These are phyloP conservation scores for Salvia hispanica DNA, from an alignment of 257 asterid genomes.

Conservation along the genomic window DNA sequence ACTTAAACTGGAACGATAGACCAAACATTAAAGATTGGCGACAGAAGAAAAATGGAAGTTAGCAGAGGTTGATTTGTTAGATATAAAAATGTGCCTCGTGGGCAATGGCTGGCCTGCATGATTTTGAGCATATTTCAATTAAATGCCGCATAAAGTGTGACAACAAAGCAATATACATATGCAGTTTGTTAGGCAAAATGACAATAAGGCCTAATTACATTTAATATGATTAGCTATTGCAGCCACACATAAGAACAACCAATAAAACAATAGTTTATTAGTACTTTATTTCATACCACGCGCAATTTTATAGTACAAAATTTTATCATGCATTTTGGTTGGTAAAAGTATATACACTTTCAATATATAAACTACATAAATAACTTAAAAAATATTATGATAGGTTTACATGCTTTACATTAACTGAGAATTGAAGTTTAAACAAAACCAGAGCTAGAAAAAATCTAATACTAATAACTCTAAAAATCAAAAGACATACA, in stretches of 20 bases:
- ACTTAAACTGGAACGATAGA: not conserved
- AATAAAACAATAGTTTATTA: too few species aligned
- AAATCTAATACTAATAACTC: too few species aligned
- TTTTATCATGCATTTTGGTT: too few species aligned
- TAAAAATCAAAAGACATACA: too few species aligned
- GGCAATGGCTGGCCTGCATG: slow-evolving; percentile 14
- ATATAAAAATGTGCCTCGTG: slow-evolving; percentile 9
- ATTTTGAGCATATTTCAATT: slow-evolving; percentile 23
- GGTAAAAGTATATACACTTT: too few species aligned
- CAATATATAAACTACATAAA: too few species aligned
- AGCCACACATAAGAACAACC: not conserved
- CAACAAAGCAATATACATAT: slow-evolving; percentile 25
- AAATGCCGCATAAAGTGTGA: slow-evolving; percentile 31
- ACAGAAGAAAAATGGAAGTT: slow-evolving; percentile 4
- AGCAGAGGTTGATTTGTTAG: not conserved
- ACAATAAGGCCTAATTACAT: not conserved
- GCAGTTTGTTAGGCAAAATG: not conserved
- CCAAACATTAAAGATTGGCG: not conserved
- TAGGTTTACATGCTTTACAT: too few species aligned
- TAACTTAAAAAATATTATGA: too few species aligned
- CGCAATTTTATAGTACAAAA: too few species aligned
- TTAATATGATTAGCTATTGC: not conserved
- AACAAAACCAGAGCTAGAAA: too few species aligned
- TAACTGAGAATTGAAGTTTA: too few species aligned
- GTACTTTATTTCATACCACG: too few species aligned